A percentile compares a stretch with the other conserved stretches of the same genome.
Evolutionary conservation across 2,329 filamentous ascomycete species (phyloP).

Genomic region (Gaeumannomyces tritici): DNA sequence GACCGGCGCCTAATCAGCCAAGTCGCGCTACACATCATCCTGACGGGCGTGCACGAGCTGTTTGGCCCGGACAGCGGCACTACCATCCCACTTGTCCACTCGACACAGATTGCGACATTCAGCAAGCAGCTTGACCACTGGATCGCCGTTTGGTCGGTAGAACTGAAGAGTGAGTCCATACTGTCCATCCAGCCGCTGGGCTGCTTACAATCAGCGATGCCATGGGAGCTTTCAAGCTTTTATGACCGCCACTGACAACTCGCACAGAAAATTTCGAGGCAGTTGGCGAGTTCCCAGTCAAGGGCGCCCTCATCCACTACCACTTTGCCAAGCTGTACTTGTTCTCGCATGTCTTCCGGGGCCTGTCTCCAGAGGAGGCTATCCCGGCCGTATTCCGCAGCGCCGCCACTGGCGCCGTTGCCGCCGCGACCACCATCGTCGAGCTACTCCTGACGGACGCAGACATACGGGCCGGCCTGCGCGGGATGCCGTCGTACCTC

Average conservation of each 20-base stretch:
- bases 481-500: slow-evolving; percentile 39
- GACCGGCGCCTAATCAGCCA: slow-evolving; percentile 49
- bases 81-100: slow-evolving; percentile 37
- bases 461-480: slow-evolving; percentile 20
- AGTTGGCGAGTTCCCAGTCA: slow-evolving; percentile 20
- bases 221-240: no score
- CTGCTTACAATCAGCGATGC: no score
- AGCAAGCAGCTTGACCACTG: slow-evolving; percentile 25
- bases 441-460: slow-evolving; percentile 23
- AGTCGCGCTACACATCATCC: slow-evolving; percentile 47
- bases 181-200: background rate
- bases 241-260: background rate
- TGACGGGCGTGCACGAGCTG: slow-evolving; percentile 41
- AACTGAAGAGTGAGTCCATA: slow-evolving; percentile 8
- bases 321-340: slow-evolving; percentile 22
- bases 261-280: slow-evolving; percentile 19
- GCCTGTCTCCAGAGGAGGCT: slow-evolving; percentile 8
- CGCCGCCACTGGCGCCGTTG: slow-evolving; percentile 8
- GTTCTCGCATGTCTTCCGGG: slow-evolving; percentile 19
- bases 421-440: slow-evolving; percentile 25
- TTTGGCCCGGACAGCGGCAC: slow-evolving; percentile 47
- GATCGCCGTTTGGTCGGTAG: slow-evolving; percentile 22
- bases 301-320: slow-evolving; percentile 20
- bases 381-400: slow-evolving; percentile 7
- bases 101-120: slow-evolving; percentile 30